phyloP scores from a whole-genome alignment of 2,329 filamentous ascomycete genomes.

The Aspergillus unguis region DNA sequence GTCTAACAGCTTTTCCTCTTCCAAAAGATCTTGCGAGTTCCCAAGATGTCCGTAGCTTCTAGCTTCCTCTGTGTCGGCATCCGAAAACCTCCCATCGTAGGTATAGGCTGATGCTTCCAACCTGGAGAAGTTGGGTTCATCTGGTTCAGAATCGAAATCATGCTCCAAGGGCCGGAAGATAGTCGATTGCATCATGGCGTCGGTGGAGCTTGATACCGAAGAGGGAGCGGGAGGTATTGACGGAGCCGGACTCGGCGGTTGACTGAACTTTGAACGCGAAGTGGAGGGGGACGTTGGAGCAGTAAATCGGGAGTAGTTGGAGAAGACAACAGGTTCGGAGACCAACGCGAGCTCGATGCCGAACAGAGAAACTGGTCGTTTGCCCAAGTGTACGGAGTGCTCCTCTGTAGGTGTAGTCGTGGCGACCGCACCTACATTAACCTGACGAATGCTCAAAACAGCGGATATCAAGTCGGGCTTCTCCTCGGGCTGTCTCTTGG shows the following conservation, averaged over 20 bases:
- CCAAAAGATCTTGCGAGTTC: constrained; percentile 26
- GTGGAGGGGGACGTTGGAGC: constrained; percentile 32
- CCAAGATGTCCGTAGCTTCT: constrained; percentile 24
- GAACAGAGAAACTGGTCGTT: constrained; percentile 45
- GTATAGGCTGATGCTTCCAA: constrained; percentile 35
- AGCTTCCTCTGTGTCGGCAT: constrained; percentile 39
- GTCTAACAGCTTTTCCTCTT: constrained; percentile 33
- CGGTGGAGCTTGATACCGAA: constrained; percentile 22
- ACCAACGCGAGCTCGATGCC: constrained; percentile 47
- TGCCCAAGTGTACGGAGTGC: constrained; percentile 33
- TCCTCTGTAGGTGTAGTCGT: constrained; percentile 20
- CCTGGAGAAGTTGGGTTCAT: constrained; percentile 9
- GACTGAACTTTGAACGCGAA: constrained; percentile 33
- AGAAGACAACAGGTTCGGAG: constrained; percentile 49
- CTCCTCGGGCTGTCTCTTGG: constrained; percentile 33
- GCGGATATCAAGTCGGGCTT: constrained; percentile 37
- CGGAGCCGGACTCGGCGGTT: constrained; percentile 26
- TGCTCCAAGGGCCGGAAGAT: constrained; percentile 33
- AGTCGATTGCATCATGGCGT: constrained; percentile 38
- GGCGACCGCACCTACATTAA: constrained; percentile 34
- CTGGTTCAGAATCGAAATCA: not conserved
- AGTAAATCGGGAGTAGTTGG: constrained; percentile 41
- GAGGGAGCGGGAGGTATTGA: constrained; percentile 27
- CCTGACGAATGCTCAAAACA: constrained; percentile 34
- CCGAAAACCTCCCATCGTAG: constrained; percentile 41